Evolutionary conservation across 2,329 filamentous ascomycete species (phyloP), one percentile per base, ranked within the genome.

Genomic region (Aspergillus ustus): DNA sequence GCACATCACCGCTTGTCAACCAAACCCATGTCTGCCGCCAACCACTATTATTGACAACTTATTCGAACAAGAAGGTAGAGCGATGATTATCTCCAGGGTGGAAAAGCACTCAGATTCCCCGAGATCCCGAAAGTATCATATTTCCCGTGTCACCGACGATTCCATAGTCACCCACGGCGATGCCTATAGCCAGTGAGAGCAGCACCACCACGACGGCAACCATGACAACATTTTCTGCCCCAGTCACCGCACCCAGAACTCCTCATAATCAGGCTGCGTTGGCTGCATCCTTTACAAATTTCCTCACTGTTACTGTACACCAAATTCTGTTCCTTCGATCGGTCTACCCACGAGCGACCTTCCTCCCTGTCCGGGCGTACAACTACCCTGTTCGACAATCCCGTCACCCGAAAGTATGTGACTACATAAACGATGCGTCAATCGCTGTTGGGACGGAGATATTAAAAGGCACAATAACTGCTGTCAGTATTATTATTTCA

Each of bases 311-410:
- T 64, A 86, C 91, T 69, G 87, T 94, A 66, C 93, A 97, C 82
- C 91, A 92, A 62, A 89, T 97, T 70, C 87, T 97, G 68, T 94
- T 89, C 81, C 88, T 95, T 71, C 91, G 93, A 69, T 78, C 78
- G 62, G 87, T 97, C 71, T 97, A 97, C 77, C 92, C 93, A 0
- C 77, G 80, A 52, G 79, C 86, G 29, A 91, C 92, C 40, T 97
- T 97, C 79, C 85, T 94, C 61, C 87, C 89, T 46, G 86, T 89
- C 44, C 87, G 90, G 66, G 92, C 91, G 70, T 93, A 93, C 82
- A 93, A 94, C 78, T 88, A 92, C 61, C 85, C 92, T 31, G 90
- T 96, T 50, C 89, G 91, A 70, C 93, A 97, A 75, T 94, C 88
- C 63, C 90, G 93, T 61, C 93, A 97, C 76, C 92, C 93, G 0